Evolutionary conservation across 208 protist genomes (phyloP), one percentile per base, ranked within the genome.

Genomic region (Crithidia fasciculata): DNA sequence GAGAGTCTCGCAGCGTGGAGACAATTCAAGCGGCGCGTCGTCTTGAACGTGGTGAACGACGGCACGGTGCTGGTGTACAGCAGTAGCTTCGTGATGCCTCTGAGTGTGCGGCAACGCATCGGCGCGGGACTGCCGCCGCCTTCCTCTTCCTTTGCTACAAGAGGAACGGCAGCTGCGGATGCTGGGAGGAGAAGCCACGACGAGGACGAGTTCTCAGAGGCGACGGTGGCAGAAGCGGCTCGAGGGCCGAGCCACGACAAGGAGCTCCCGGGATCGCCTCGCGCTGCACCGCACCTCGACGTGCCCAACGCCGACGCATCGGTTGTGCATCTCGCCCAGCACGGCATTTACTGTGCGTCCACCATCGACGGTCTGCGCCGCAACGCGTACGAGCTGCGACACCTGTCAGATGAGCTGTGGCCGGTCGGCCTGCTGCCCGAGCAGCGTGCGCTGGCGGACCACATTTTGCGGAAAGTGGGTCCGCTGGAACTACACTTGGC

Each of bases 31-130:
- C 79, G 82, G 3, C 81, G 80, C 0, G 74, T 87, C 28, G 41
- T 87, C 15, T 6, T 90, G 47, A 76, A 47, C 66, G 75, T 69
- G 8, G 70, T 76, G 40, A 80, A 82, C 54, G 85, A 87, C 58
- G 39, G 53, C 63, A 83, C 76, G 0, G 85, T 90, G 12, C 69
- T 82, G 58, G 39, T 64, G 18, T 81, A 87, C 80, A 90, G 82
- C 82, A 82, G 76, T 66, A 60, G 73, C 55, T 85, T 89, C 44
- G 60, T 78, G 18, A 36, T 68, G 50, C 62, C 72, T 49, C 2
- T 77, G 41, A 40, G 28, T 10, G 64, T 70, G 15, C 28, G 44
- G 37, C 9, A 45, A 19, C 77, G 68, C 36, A 50, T 60, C 44
- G 50, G 69, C 0, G 64, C 69, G 5, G 12, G 45, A 2, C 10